Evolutionary conservation across 257 asterid genomes (phyloP).

Genomic region (Penstemon davidsonii): DNA sequence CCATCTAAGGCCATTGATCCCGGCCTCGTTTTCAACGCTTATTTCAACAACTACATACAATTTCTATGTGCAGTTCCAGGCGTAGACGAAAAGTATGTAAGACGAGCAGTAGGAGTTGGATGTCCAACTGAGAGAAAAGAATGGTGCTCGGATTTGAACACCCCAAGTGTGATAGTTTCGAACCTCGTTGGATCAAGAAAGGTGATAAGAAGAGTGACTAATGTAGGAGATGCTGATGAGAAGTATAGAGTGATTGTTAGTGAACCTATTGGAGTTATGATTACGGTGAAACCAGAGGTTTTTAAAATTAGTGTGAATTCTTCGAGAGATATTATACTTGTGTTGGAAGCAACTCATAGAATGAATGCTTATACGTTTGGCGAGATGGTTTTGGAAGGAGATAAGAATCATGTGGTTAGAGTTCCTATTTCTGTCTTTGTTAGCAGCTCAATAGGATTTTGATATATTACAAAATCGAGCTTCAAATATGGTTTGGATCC

Average conservation of each 20-base stretch:
- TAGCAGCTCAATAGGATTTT: slow-evolving; percentile 25
- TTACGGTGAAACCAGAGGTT: slow-evolving; percentile 37
- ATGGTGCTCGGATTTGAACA: slow-evolving; percentile 71
- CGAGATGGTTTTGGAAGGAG: slow-evolving; percentile 52
- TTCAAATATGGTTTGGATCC: too few species aligned
- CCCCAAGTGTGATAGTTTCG: slow-evolving; percentile 58
- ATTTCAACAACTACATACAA: slow-evolving; percentile 48
- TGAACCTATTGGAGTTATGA: slow-evolving; percentile 55
- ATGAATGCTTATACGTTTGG: slow-evolving; percentile 53
- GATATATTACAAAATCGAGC: too few species aligned
- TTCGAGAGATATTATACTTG: slow-evolving; percentile 44
- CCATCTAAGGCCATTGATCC: slow-evolving; percentile 66
- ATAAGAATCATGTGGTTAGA: slow-evolving; percentile 49
- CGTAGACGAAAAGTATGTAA: slow-evolving; percentile 51
- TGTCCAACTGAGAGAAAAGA: slow-evolving; percentile 39
- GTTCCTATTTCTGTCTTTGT: slow-evolving; percentile 57
- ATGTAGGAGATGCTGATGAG: slow-evolving; percentile 51
- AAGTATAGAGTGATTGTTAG: slow-evolving; percentile 46
- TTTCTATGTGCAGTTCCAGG: slow-evolving; percentile 73
- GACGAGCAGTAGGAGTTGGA: slow-evolving; percentile 47
- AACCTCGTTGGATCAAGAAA: slow-evolving; percentile 59
- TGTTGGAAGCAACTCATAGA: slow-evolving; percentile 45
- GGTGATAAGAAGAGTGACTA: slow-evolving; percentile 51
- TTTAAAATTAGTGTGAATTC: slow-evolving; percentile 51
- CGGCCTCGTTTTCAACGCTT: slow-evolving; percentile 51